These are phyloP conservation scores for Dimargaris xerosporica DNA, from an alignment of 192 early-diverging fungal genomes.

Conservation along the genomic window DNA sequence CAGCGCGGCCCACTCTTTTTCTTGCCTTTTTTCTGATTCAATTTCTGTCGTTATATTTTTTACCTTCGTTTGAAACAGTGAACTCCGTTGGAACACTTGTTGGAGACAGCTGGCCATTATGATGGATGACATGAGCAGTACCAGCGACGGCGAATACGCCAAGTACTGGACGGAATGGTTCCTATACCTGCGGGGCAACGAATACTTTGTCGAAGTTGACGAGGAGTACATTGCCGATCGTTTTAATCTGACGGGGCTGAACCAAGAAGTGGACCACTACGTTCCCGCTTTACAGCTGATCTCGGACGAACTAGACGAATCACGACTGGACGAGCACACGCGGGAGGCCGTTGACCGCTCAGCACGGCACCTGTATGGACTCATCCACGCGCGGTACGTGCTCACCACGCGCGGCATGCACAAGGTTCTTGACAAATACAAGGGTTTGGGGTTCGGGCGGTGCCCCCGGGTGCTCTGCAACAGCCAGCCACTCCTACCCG, in stretches of 20 bases:
- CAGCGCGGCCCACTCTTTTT: not conserved
- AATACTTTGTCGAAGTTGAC: constrained; percentile 98
- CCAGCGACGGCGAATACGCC: constrained; percentile 11
- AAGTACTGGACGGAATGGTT: constrained; percentile 94
- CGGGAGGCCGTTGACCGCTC: constrained; percentile 73
- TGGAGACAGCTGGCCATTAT: not conserved
- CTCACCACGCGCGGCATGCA: constrained; percentile 78
- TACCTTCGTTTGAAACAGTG: not conserved
- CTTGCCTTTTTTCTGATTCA: not conserved
- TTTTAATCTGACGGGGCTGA: constrained; percentile 93
- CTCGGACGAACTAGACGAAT: constrained; percentile 29
- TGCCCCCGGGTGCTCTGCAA: constrained; percentile 91
- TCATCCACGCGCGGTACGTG: constrained; percentile 97
- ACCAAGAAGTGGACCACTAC: constrained; percentile 81
- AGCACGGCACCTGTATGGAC: constrained; percentile 85
- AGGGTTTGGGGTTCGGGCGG: constrained; percentile 85
- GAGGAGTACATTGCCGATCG: constrained; percentile 92
- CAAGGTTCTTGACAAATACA: constrained; percentile 95
- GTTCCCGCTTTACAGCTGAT: constrained; percentile 82
- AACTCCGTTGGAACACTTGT: not conserved
- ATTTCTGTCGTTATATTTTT: not conserved
- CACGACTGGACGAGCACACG: constrained; percentile 48
- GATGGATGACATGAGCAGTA: constrained; percentile 11
- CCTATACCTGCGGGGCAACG: constrained; percentile 77
- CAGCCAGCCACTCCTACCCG: constrained; percentile 75